Base-by-base conservation (phyloP, 2,329 filamentous ascomycete species). In the Nemania sp. region DNA sequence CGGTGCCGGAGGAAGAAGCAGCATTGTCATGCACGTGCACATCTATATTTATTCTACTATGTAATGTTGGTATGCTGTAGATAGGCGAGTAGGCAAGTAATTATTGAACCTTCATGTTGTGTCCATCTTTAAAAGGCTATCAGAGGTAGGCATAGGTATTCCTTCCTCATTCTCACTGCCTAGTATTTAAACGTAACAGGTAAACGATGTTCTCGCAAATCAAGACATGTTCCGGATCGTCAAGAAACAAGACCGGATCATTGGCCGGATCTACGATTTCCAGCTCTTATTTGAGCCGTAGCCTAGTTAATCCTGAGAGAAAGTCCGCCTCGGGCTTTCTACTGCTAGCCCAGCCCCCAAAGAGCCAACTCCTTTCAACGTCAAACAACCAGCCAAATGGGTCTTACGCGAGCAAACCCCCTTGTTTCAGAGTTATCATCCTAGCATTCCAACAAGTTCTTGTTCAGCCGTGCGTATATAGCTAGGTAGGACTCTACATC, bases 361-460 rank as follows among this genome's bases (percentile, higher is more conserved):
- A 56, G 35, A 38, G 52, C 20, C 49, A 27, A 8, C 29, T 60
- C 51, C 43, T 29, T 69, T 43, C 8, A 49, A n/a, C n/a, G 24
- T 56, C 53, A 55, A 66, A 63, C 47, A 62, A 38, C 13, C 29
- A 22, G n/a, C 52, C 1, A 7, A 54, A 49, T 20, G 43, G 55
- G 51, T 67, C 67, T 64, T 60, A 64, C 60, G 55, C 53, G 41
- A 64, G 20, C 47, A 54, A 54, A 54, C 32, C 57, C 47, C 38
- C 60, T 49, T 63, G 67, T 63, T 69, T 69, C 67, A 66, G 62
- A 18, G 27, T 49, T 20, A 35, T 62, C 47, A 56, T 60, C 26
- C 29, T 32, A 32, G n/a, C n/a, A n/a, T 8, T 8, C 43, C 49
- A 41, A 45, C 26, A 41, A 32, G 47, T 29, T 13, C 45, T 41